phyloP scores from a whole-genome alignment of 441 rosid genomes.

The Manihot esculenta region DNA sequence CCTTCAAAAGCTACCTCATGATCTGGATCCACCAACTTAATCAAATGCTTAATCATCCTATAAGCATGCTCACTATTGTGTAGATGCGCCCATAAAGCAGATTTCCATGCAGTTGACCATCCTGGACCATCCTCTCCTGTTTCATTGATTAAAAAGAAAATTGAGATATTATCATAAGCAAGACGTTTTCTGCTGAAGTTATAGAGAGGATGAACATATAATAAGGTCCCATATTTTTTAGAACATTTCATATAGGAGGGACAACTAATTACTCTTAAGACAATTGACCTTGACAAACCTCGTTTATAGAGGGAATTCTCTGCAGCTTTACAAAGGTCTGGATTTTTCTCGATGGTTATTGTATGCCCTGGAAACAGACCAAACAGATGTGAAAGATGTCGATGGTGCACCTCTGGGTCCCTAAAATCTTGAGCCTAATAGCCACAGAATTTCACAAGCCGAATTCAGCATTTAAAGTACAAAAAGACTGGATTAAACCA shows the following conservation, averaged over 20 bases:
- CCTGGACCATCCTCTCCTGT: constrained; percentile 94
- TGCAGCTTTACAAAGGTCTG: constrained; percentile 78
- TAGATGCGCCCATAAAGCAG: constrained; percentile 85
- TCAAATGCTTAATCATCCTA: constrained; percentile 64
- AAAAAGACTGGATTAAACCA: constrained; percentile 3
- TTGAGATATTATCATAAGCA: too few relatives aligned
- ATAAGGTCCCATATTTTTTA: too few relatives aligned
- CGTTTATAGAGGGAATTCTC: constrained; percentile 62
- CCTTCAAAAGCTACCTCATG: constrained; percentile 64
- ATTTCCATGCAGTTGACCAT: constrained; percentile 94
- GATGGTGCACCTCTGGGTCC: constrained; percentile 87
- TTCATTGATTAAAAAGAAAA: neutral
- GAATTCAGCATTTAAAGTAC: constrained; percentile 5
- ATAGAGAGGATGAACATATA: too few relatives aligned
- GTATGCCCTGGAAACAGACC: constrained; percentile 92
- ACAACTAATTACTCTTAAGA: too few relatives aligned
- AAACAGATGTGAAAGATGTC: constrained; percentile 87
- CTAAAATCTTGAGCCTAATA: constrained; percentile 65
- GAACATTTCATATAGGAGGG: too few relatives aligned
- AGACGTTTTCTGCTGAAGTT: too few relatives aligned
- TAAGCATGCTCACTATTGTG: constrained; percentile 71
- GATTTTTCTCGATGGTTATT: constrained; percentile 59
- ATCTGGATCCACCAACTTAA: constrained; percentile 72
- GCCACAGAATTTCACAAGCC: constrained; percentile 15
- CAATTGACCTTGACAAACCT: constrained; percentile 44